phyloP scores from a whole-genome alignment of 2,329 filamentous ascomycete genomes.

The Fusarium albidum region DNA sequence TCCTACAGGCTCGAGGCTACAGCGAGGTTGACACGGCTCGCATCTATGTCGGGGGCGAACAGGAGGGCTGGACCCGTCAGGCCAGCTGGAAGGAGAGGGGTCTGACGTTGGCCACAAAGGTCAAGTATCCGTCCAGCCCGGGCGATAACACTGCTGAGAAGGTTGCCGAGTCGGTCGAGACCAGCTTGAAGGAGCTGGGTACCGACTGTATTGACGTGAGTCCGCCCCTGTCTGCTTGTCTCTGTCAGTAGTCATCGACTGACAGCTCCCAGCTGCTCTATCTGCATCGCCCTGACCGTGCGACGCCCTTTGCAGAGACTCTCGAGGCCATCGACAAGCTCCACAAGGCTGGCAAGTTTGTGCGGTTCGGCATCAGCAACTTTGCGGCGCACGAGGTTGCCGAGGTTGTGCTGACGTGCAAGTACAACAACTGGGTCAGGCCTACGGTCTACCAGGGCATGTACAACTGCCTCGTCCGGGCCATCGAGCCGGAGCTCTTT shows the following conservation, averaged over 20 bases:
- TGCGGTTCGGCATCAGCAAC: conserved; percentile 81
- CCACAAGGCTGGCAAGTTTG: conserved; percentile 87
- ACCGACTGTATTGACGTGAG: conserved; percentile 75
- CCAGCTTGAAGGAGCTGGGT: conserved; percentile 74
- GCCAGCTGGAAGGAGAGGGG: conserved; percentile 82
- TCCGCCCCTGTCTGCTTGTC: conserved; percentile 7
- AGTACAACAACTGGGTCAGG: conserved; percentile 80
- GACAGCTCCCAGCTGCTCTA: conserved; percentile 45
- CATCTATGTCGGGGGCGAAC: conserved; percentile 73
- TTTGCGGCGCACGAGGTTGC: conserved; percentile 89
- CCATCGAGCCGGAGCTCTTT: conserved; percentile 78
- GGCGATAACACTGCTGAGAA: conserved; percentile 70
- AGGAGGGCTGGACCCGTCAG: conserved; percentile 81
- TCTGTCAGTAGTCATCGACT: too few relatives aligned
- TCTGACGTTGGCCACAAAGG: conserved; percentile 80
- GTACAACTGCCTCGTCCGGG: conserved; percentile 83
- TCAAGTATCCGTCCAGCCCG: conserved; percentile 66
- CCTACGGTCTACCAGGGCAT: conserved; percentile 88
- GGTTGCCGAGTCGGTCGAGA: conserved; percentile 71
- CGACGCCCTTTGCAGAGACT: conserved; percentile 80
- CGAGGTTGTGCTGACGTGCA: conserved; percentile 82
- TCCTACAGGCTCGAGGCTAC: conserved; percentile 81
- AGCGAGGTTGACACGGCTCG: conserved; percentile 87
- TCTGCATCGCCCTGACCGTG: conserved; percentile 59
- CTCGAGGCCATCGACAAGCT: conserved; percentile 80